Conservation (phyloP, 2,329 filamentous ascomycete species). For the Hypoxylon sp. region DNA sequence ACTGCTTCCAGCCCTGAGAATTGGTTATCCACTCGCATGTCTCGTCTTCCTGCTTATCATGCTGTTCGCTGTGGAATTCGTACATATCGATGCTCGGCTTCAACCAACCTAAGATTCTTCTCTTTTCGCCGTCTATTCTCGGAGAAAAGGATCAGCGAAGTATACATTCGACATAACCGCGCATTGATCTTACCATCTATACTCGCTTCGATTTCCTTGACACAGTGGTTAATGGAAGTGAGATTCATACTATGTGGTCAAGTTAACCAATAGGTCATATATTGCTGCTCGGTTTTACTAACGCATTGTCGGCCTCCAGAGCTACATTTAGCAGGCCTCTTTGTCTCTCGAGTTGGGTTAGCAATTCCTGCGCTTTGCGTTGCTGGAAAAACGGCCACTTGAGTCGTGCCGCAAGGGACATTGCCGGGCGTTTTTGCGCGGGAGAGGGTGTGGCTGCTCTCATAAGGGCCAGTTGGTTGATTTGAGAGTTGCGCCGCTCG, state of each 20-base stretch:
- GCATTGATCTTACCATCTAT: conserved; percentile 29
- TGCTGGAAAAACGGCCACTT: conserved; percentile 29
- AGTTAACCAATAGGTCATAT: not conserved
- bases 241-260: conserved; percentile 24
- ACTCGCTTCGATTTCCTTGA: conserved; percentile 32
- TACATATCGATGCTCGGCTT: conserved; percentile 32
- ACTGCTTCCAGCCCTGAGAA: conserved; percentile 29
- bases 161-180: not conserved
- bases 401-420: conserved; percentile 10
- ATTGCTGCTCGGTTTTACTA: not conserved
- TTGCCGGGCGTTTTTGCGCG: not conserved
- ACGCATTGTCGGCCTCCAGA: conserved; percentile 25
- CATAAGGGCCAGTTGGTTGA: not conserved
- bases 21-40: conserved; percentile 38
- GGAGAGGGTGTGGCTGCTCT: not conserved
- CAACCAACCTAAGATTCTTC: conserved; percentile 32
- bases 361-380: conserved; percentile 27
- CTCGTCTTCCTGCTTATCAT: conserved; percentile 38
- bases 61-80: conserved; percentile 36
- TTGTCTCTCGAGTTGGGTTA: conserved; percentile 26
- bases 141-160: conserved; percentile 11
- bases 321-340: conserved; percentile 23
- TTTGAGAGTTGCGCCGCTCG: not conserved
- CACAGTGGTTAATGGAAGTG: conserved; percentile 1
- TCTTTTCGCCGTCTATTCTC: conserved; percentile 28